Percentiles rank a stretch among this genome's conserved stretches.
Conservation (phyloP, 1,284 basidiomycete species). For the Irpex sp. region DNA sequence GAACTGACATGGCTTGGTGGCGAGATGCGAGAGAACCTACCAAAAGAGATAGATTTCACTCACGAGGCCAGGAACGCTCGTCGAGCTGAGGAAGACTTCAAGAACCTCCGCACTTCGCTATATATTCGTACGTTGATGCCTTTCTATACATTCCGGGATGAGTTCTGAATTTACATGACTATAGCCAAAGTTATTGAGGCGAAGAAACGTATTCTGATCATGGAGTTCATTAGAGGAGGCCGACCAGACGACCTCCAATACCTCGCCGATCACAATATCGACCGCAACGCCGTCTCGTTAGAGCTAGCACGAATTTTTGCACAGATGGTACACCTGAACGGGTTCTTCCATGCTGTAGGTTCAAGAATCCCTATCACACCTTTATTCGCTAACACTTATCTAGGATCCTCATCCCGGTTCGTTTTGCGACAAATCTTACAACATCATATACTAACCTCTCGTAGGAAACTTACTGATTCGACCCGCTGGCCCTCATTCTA, state of each 20-base stretch:
- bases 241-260: slow-evolving; percentile 89
- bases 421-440: neutral
- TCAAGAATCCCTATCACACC: slow-evolving; percentile 22
- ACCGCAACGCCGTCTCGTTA: slow-evolving; percentile 90
- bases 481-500: slow-evolving; percentile 56
- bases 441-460: neutral
- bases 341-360: slow-evolving; percentile 80
- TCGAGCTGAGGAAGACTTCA: slow-evolving; percentile 73
- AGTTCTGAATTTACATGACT: too few species aligned
- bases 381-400: neutral
- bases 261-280: slow-evolving; percentile 81
- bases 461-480: slow-evolving; percentile 90
- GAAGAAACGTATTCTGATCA: slow-evolving; percentile 84
- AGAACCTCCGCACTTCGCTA: slow-evolving; percentile 70
- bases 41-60: slow-evolving; percentile 93
- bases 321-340: slow-evolving; percentile 96
- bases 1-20: slow-evolving; percentile 94
- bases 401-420: slow-evolving; percentile 72
- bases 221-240: slow-evolving; percentile 91
- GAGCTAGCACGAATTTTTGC: slow-evolving; percentile 90
- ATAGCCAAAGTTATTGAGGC: slow-evolving; percentile 75
- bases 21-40: slow-evolving; percentile 90
- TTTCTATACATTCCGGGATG: too few species aligned
- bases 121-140: slow-evolving; percentile 61
- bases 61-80: slow-evolving; percentile 89